Conservation (phyloP, 169 alveolate species). For the Plasmodium berghei region DNA sequence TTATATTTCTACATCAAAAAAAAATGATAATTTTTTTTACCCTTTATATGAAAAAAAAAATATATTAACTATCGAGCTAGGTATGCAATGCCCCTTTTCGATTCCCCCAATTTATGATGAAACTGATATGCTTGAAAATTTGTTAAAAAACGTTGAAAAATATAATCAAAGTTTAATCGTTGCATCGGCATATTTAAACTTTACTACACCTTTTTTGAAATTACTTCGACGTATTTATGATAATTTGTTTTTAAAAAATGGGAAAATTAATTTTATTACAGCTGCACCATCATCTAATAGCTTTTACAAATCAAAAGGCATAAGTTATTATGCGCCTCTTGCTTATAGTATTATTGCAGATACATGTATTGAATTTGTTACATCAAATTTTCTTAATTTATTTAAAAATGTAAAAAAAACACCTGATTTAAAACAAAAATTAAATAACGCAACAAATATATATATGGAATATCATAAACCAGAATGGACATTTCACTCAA, state of each 20-base stretch:
- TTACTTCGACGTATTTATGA: constrained; percentile 72
- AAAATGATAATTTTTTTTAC: constrained; percentile 26
- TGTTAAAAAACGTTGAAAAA: constrained; percentile 72
- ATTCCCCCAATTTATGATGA: constrained; percentile 86
- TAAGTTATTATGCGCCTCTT: constrained; percentile 66
- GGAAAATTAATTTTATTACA: constrained; percentile 79
- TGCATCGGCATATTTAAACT: constrained; percentile 85
- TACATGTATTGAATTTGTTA: constrained; percentile 52
- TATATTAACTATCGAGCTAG: constrained; percentile 44
- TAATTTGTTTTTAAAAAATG: constrained; percentile 50
- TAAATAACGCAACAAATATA: constrained; percentile 8
- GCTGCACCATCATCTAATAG: constrained; percentile 85
- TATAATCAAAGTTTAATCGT: constrained; percentile 80
- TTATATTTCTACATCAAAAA: neutral
- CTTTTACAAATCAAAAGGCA: constrained; percentile 76
- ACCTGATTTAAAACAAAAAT: constrained; percentile 14
- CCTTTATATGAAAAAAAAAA: constrained; percentile 50
- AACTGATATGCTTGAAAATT: constrained; percentile 76
- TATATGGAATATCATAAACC: constrained; percentile 71
- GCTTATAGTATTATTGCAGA: constrained; percentile 52
- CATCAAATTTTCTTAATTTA: constrained; percentile 36
- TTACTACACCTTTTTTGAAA: constrained; percentile 78
- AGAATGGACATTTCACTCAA: constrained; percentile 70
- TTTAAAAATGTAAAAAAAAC: constrained; percentile 29
- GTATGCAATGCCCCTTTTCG: constrained; percentile 82